Base-by-base conservation (phyloP, 192 early-diverging fungal genomes). In the Mycoemilia scoparia region DNA sequence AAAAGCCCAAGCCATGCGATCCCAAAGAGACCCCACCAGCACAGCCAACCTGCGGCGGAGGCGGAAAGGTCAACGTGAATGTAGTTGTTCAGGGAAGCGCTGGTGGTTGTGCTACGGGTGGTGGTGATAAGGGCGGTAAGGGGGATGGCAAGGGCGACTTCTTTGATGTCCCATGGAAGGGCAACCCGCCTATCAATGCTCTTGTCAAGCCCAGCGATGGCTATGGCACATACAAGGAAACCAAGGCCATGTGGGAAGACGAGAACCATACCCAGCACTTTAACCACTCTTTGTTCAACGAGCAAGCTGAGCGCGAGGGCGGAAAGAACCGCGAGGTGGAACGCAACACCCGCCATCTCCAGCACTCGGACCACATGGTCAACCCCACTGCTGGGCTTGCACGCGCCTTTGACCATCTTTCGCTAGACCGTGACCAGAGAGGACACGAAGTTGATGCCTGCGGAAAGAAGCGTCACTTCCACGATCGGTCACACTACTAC, bases 281-380 rank as follows among this genome's bases (percentile, higher is more conserved):
- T 31, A 64, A 54, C 56, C 62, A 64, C 62, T 51, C 48, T 45
- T 45, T 64, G 55, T 64, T 55, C 48, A 64, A 64, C 38, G 62
- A 64, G 51, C 54, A 64, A 39, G 62, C 56, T 2, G 55, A 64
- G 43, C 50, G 53, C 34, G 62, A 64, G 51, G 39, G 50, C 38
- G 50, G 33, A 5, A 36, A 45, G 4, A 43, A 42, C 3, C 46
- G 51, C 18, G 43, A 51, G 34, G 51, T 50, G 8, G 56, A 64
- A 44, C 56, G 54, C 7, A 54, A 56, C 39, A 64, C 54, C 4
- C 47, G 62, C 12, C 62, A 64, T 29, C 28, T 64, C 26, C 62
- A 64, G 45, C 55, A 64, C 48, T 55, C 56, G 21, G 48, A 57
- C 56, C 56, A 64, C 39, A 54, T 64, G 56, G 46, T 49, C 7